Evolutionary conservation across 78 protist species (phyloP), one percentile per base, ranked within the genome.

Genomic region (Speleostelium caveatum): DNA sequence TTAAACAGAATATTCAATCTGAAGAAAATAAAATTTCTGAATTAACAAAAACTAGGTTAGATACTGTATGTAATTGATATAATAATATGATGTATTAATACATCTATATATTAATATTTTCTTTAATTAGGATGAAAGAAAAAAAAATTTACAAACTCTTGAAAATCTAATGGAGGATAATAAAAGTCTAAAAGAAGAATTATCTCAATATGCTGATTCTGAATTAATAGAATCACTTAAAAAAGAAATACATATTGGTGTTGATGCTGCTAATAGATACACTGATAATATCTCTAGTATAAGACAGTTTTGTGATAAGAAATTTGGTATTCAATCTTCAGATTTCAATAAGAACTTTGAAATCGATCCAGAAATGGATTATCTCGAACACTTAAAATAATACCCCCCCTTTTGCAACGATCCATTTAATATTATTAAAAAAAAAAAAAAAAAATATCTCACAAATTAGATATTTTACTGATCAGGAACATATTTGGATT

Each of bases 301-400:
- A 21, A 79, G 76, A 67, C 30, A 51, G 6, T 79, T n/a, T 56
- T 79, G 89, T 39, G 89, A 79, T 68, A 51, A 59, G 42, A 79
- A 79, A 68, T 67, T 35, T 69, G 38, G 22, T 16, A 55, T 79
- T 16, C n/a, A 26, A 7, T 28, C n/a, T 22, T 32, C 38, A 28
- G 89, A 79, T 39, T 79, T 79, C 55, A 30, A 67, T 68, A 67
- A 28, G 41, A 79, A 59, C 10, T 79, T 79, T 39, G 62, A 58
- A 21, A 79, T 79, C 32, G 62, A 79, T 36, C 59, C 89, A 0
- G 63, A 79, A 28, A 71, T 86, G 85, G 86, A 86, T 28, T 75
- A 73, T 58, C 30, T 75, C 21, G 68, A 67, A n/a, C n/a, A n/a
- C n/a, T n/a, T n/a, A n/a, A n/a, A n/a, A n/a, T n/a, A n/a, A n/a